Base-by-base conservation (phyloP, 2,329 filamentous ascomycete species). In the Nigrospora osmanthi region DNA sequence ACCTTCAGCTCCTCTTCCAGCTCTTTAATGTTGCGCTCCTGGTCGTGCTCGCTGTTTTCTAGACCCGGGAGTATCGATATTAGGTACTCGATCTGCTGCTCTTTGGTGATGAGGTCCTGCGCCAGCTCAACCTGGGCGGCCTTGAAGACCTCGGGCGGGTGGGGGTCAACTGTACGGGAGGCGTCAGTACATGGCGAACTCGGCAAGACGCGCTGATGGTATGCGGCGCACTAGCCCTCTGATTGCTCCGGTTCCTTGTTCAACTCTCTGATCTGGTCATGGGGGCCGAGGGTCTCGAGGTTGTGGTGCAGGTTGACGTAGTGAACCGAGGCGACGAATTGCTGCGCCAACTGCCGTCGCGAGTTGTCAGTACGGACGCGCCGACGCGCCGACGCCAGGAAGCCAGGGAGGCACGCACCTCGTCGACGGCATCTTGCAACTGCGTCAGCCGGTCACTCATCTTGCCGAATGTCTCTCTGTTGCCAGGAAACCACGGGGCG, bases 381-480 rank as follows among this genome's bases (percentile, higher is more conserved):
- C 19, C 19, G 19, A 23, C 19, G 6, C 19, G 23, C 23, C 6
- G 23, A 10, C 6, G 10, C 23, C 23, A 28, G 7, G 23, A 7
- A 28, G 23, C 6, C 23, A 2, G 23, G 10, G 23, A 28, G 9
- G 9, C 6, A 28, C 23, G 5, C 23, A 87, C 87, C 75, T 89
- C 81, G 58, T 93, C 87, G 49, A 91, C 79, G 64, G 86, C 83
- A 69, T 93, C 87, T 66, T 94, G 88, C 47, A 93, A 73, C 63
- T 93, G 87, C 1, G 88, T 91, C 47, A 94, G 74, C 50, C 84
- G 75, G 60, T 94, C 88, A 28, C 77, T 76, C 81, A 89, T 89
- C 10, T 17, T 16, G 14, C 17, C 40, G 17, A 14, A 28, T 28
- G 23, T 10, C 9, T 28, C 23, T 10, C 23, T 28, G 23, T 28